Percentiles rank a stretch among this genome's conserved stretches.
phyloP scores from a whole-genome alignment of 1,139 yeast species.

The Sugiyamaella pinicola region DNA sequence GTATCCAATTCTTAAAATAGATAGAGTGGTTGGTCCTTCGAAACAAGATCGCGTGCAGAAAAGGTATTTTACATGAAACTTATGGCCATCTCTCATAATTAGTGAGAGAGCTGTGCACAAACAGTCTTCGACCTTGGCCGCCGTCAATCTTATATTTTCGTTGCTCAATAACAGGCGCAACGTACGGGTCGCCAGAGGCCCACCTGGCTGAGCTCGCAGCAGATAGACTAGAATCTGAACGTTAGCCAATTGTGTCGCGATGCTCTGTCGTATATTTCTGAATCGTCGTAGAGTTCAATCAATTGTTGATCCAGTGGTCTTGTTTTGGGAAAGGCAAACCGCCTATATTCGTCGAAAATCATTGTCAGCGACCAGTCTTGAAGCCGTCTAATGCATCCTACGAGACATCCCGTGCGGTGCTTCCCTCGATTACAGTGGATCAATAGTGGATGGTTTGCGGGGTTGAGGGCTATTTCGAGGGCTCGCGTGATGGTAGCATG shows the following conservation, averaged over 20 bases:
- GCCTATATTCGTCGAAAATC: conserved; percentile 91
- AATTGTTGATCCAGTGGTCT: conserved; percentile 94
- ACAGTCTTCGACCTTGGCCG: no score
- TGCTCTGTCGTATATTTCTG: conserved; percentile 59
- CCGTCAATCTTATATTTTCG: no score
- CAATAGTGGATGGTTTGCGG: conserved; percentile 83
- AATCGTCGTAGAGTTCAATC: conserved; percentile 81
- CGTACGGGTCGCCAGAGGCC: no score
- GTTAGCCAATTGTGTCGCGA: conserved; percentile 61
- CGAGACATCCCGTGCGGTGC: conserved; percentile 94
- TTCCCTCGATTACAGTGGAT: conserved; percentile 96
- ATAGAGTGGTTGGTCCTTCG: no score
- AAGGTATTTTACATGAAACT: no score
- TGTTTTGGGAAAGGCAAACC: conserved; percentile 93
- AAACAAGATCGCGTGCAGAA: no score
- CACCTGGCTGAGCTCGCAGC: no score
- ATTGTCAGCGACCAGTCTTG: conserved; percentile 93
- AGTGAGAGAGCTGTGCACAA: no score
- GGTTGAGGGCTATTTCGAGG: conserved; percentile 75
- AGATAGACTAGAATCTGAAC: conserved; percentile 39
- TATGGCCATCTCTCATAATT: no score
- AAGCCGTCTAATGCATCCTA: conserved; percentile 84
- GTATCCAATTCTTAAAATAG: no score
- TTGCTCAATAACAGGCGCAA: no score
- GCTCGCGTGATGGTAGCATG: conserved; percentile 79